Evolutionary conservation across 768 basidiomycete genomes (phyloP), one percentile per base, ranked within the genome.

Genomic region (Amyloporia xantha): DNA sequence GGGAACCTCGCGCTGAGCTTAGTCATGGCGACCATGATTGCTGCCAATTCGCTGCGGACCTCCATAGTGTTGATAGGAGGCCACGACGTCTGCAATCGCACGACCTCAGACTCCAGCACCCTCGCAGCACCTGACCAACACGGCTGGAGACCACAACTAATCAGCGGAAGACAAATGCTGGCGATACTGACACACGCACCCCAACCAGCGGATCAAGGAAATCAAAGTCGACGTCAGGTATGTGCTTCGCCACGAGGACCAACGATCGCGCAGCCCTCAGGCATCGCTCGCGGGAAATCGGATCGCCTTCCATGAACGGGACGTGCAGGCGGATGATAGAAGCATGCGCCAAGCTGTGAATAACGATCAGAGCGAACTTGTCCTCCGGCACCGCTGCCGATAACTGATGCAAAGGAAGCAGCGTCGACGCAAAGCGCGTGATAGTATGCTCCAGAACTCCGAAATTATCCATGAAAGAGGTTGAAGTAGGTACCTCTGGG

Each of bases 141-240:
- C 7, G 80, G 76, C 86, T 86, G 26, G 30, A 36, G 39, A 7
- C 50, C 33, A 48, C 17, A 25, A 51, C 21, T 3, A 19, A 27
- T 47, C 35, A 48, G 35, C 36, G 26, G 41, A 24, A 15, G 10
- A 2, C 15, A 40, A 3, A 40, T 27, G 12, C 38, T 37, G 30
- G 30, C 10, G 15, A 25, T 23, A 36, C 17, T 52, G 45, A 11
- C 39, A 33, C 42, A 67, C 84, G 54, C 69, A 88, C 86, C 44
- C 82, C 84, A 53, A 88, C 72, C 54, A 88, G 78, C 21, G 86
- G 86, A 66, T 90, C 86, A n/a, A 88, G 72, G 64, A 79, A 83
- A 33, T 76, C 73, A 53, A 78, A 83, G 57, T 88, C 85, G 55
- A 73, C 64, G 21, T 86, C 82, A 21, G 72, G 63, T 48, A 87